These are phyloP conservation scores for Solanum appendiculatum DNA, from an alignment of 257 asterid genomes.

Conservation along the genomic window DNA sequence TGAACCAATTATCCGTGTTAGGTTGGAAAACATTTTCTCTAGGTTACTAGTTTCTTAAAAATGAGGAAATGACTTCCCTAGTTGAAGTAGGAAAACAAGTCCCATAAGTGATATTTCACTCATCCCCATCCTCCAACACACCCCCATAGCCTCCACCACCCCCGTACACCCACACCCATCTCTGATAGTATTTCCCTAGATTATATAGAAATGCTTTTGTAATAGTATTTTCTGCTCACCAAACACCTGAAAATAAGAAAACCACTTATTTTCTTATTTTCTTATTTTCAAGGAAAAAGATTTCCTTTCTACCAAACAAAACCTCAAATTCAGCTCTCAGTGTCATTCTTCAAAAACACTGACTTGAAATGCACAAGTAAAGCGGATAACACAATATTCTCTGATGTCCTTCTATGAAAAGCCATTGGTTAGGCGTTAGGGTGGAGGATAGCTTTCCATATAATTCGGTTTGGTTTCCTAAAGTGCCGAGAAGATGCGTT, in stretches of 20 bases:
- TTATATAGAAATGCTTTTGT: neutral
- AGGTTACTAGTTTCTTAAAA: neutral
- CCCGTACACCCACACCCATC: neutral
- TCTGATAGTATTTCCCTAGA: neutral
- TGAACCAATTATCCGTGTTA: neutral
- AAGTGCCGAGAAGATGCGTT: neutral
- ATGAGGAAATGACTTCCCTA: neutral
- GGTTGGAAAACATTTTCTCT: neutral
- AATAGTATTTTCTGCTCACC: neutral
- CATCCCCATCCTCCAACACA: neutral
- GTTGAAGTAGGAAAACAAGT: neutral
- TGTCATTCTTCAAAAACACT: neutral
- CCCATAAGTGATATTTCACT: neutral
- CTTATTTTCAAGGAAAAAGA: neutral
- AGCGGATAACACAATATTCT: neutral
- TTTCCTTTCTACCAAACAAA: neutral
- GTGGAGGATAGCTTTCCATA: neutral
- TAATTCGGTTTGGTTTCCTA: neutral
- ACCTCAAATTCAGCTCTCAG: neutral
- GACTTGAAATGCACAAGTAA: neutral
- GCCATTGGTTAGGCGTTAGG: neutral
- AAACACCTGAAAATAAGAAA: neutral
- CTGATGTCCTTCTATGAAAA: neutral
- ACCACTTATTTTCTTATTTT: neutral
- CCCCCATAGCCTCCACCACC: neutral